Evolutionary conservation across 2,329 filamentous ascomycete species (phyloP), one percentile per base, ranked within the genome.

Genomic region (Penicillium psychrosexuale): DNA sequence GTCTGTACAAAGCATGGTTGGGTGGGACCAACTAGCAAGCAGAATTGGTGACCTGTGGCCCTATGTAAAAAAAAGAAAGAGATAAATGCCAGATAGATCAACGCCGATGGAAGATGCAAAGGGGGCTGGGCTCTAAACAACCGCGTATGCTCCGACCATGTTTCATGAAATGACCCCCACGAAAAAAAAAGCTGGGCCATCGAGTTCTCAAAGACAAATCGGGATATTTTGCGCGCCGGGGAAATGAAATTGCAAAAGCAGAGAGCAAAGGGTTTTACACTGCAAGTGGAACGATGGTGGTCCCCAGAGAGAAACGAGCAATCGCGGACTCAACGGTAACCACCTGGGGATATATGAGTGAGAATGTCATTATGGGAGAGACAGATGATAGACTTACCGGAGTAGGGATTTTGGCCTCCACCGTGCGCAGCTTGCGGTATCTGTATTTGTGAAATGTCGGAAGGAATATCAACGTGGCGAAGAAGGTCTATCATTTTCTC

Each of bases 401-500:
- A 59, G 59, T 72, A 74, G 38, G 66, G 61, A 46, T 60, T 59
- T 31, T 60, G 57, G 15, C 36, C 38, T 34, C 28, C 37, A 24
- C 66, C 70, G 47, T 69, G 68, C 19, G 62, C 65, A 44, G 66
- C 64, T 53, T 68, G 69, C 5, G 69, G 68, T n/a, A 72, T 63
- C 28, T 67, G 71, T 39, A 75, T 67, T 53, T 77, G 74, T 17
- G 69, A 65, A 33, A 74, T 69, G 28, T 69, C 71, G 5, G 84
- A 82, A 0, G 88, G 89, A 9, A 94, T 78, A 24, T 83, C 77
- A 7, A 87, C 84, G 51, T 84, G 81, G 31, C 85, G 82, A 22
- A 99, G 78, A 38, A 97, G 78, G 31, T 84, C 82, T 7, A 94
- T 87, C 75, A 97, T 79, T 55, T 82, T 85, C 33, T 84, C 78